A percentile compares a stretch with the other conserved stretches of the same genome.
phyloP scores from a whole-genome alignment of 192 early-diverging fungal species.

The Entophlyctis luteolus region DNA sequence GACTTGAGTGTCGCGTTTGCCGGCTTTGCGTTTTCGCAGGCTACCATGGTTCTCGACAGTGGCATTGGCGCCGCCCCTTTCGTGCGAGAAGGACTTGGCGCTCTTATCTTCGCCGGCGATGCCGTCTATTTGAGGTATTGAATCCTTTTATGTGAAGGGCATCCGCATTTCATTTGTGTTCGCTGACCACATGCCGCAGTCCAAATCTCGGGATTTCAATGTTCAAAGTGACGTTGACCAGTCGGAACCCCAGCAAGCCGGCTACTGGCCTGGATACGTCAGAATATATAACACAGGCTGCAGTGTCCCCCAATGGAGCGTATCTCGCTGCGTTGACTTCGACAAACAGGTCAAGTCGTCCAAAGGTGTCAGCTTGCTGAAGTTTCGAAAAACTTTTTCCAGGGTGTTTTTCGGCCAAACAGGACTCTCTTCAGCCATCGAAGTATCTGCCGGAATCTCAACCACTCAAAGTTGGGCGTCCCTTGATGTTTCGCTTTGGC shows the following conservation, averaged over 20 bases:
- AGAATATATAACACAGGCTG: conserved; percentile 9
- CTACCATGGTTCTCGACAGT: neutral
- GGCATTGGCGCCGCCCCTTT: neutral
- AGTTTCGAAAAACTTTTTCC: neutral
- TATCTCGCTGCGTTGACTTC: conserved; percentile 10
- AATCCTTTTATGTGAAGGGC: neutral
- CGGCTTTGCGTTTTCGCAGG: neutral
- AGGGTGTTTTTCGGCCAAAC: conserved; percentile 6
- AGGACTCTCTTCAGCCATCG: neutral
- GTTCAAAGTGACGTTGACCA: conserved; percentile 8
- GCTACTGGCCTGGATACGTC: neutral
- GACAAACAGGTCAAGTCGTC: neutral
- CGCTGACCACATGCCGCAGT: neutral
- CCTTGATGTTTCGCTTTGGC: neutral
- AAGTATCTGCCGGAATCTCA: conserved; percentile 8
- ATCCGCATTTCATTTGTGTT: neutral
- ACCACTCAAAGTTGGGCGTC: neutral
- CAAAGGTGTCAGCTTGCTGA: neutral
- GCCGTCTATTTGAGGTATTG: conserved; percentile 11
- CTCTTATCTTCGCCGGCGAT: conserved; percentile 7
- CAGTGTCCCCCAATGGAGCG: neutral
- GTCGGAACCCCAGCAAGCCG: neutral
- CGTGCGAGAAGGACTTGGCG: conserved; percentile 1
- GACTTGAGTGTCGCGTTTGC: neutral
- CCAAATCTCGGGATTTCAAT: conserved; percentile 13